These are phyloP conservation scores for Pseudogymnoascus sp. DNA, from an alignment of 2,329 filamentous ascomycete species.

Conservation along the genomic window DNA sequence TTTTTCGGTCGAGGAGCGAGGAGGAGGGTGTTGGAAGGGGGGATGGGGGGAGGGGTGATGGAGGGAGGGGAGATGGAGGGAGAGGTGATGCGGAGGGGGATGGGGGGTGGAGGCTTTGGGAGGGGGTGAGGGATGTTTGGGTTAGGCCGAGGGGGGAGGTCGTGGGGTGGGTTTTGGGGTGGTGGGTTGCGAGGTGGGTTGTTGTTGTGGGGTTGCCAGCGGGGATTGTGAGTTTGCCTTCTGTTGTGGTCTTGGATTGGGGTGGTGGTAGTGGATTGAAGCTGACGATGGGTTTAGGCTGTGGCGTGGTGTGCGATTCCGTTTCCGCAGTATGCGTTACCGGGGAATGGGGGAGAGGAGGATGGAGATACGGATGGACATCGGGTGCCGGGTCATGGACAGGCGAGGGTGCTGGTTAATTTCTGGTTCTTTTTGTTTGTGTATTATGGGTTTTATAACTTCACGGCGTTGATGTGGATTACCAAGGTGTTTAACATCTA, in stretches of 20 bases:
- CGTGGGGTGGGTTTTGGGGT: conserved; percentile 49
- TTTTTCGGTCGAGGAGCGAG: conserved; percentile 38
- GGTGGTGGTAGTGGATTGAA: background rate
- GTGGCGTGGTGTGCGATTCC: conserved; percentile 58
- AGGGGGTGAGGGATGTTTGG: conserved; percentile 43
- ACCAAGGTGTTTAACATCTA: conserved; percentile 66
- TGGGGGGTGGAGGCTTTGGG: conserved; percentile 13
- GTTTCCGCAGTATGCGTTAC: conserved; percentile 53
- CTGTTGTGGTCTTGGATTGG: background rate
- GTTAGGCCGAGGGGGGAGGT: conserved; percentile 50
- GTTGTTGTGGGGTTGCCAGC: conserved; percentile 54
- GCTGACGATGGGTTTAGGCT: conserved; percentile 33
- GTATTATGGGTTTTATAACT: conserved; percentile 61
- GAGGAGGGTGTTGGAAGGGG: conserved; percentile 28
- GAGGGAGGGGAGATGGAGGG: conserved; percentile 22
- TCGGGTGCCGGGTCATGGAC: conserved; percentile 52
- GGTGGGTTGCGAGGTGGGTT: conserved; percentile 56
- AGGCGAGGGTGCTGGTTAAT: conserved; percentile 54
- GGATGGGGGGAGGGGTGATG: conserved; percentile 20
- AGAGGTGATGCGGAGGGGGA: conserved; percentile 24
- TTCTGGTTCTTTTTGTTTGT: conserved; percentile 66
- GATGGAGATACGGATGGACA: conserved; percentile 21
- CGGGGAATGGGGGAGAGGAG: conserved; percentile 35
- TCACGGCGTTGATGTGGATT: conserved; percentile 60
- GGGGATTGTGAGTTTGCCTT: conserved; percentile 40